Evolutionary conservation across 1,139 yeast species (phyloP), one percentile per base, ranked within the genome.

Genomic region (Saccharomyces hybrid): DNA sequence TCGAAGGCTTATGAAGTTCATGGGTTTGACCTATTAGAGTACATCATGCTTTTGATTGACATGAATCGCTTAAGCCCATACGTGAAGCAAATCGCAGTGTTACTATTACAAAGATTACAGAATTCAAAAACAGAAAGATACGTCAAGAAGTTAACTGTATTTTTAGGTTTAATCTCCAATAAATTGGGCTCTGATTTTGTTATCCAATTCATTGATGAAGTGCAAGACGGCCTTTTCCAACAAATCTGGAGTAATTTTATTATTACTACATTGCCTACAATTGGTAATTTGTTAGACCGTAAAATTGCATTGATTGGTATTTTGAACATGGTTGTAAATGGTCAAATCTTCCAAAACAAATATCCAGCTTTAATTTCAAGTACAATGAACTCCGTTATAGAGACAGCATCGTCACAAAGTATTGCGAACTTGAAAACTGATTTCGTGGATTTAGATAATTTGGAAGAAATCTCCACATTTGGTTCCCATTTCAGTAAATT

Each of bases 401-500:
- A 76, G 54, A 72, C 86, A 31, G 58, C 70, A 11, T 61, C 69
- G 2, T 68, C 72, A 4, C 72, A 72, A 48, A 69, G 72, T 31
- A 66, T 71, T 41, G 69, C 65, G 2, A 61, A 67, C 51, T 56
- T 68, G 49, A 71, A 65, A 27, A 70, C 66, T 14, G 76, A 71
- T 47, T 58, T 66, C 16, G 69, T 73, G 28, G 78, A 71, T 52
- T 61, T 76, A 48, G 78, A 78, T 54, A 64, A 64, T 42, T 56
- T 72, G 38, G 77, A 73, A 53, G 77, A 74, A 54, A 65, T 71
- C n/a, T 62, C 75, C 0, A 77, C 95, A 1, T 93, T 90, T 72
- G 98, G 98, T 1, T 85, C 97, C 0, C 82, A 84, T 52, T 93
- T 82, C 70, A 87, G 95, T 50, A 84, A 80, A 65, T 75, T 93